Conservation (phyloP, 164 flowering plant genomes). For the Houttuynia cordata region DNA sequence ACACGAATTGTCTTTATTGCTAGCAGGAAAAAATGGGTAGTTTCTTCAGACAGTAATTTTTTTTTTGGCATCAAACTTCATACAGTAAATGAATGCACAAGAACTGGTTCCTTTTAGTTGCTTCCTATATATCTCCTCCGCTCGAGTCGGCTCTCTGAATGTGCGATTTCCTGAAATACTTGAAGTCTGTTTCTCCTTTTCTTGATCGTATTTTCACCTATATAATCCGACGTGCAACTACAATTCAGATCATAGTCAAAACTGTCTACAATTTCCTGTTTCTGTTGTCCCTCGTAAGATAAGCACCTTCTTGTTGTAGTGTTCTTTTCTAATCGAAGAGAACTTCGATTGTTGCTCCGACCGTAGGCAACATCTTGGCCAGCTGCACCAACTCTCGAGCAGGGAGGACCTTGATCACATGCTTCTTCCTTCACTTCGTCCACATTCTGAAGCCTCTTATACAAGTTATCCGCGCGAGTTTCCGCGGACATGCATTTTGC, state of each 20-base stretch:
- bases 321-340: slow-evolving; percentile 8
- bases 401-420: neutral
- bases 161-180: slow-evolving; percentile 41
- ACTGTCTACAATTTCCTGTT: slow-evolving; percentile 5
- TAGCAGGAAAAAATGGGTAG: too few relatives aligned
- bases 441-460: too few relatives aligned
- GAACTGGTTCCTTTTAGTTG: too few relatives aligned
- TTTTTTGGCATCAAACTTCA: too few relatives aligned
- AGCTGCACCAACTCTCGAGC: neutral
- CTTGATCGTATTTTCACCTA: neutral
- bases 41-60: too few relatives aligned
- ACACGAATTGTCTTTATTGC: too few relatives aligned
- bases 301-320: slow-evolving; percentile 24
- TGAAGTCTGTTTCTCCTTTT: slow-evolving; percentile 36
- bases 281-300: slow-evolving; percentile 19
- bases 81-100: too few relatives aligned
- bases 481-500: too few relatives aligned
- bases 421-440: too few relatives aligned
- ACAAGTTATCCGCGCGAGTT: too few relatives aligned
- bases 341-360: slow-evolving; percentile 1
- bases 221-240: neutral
- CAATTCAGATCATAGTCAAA: slow-evolving; percentile 8
- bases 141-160: slow-evolving; percentile 18
- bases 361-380: neutral
- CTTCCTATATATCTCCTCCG: too few relatives aligned